Base-by-base conservation (phyloP, 2,329 filamentous ascomycete species). In the Alternaria hordeiaustralica region DNA sequence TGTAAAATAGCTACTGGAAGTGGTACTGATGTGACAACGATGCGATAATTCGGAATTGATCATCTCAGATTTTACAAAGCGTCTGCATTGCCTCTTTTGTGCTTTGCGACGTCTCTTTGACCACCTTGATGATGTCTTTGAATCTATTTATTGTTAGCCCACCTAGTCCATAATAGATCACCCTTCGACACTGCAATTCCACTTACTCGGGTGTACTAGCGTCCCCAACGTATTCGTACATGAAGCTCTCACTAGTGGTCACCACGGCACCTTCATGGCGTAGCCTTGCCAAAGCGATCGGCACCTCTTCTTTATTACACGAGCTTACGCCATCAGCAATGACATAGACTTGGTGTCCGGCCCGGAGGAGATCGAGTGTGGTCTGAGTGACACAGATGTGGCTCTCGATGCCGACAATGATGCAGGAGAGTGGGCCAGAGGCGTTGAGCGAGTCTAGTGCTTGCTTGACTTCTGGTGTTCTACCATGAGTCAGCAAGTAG, bases 381-480 rank as follows among this genome's bases (percentile, higher is more conserved):
- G 95, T 97, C 85, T 98, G 95, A 64, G 93, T 94, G 28, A 98
- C 89, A 84, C 95, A 98, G 78, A 98, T 96, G 82, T 98, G 95
- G 44, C 89, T 88, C 82, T 98, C 95, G 77, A 98, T 97, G 41
- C 95, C 95, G 15, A 97, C 90, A 66, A 98, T 88, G 59, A 92
- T 90, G 57, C 93, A 87, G 6, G 81, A 68, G 5, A 75, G 56
- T 4, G 70, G 75, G 2, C 67, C 71, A 47, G 44, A 68, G 53
- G 62, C 63, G 26, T 71, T 77, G 41, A 84, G 75, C 21, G 74
- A 74, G 53, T 79, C 69, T 58, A 85, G 79, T 12, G 78, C 80
- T 5, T 81, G 71, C 25, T 85, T 82, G 46, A 97, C 83, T 43
- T 90, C 85, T 0, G 93, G 91, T 2, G 91, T 88, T 78, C 78